Base-by-base conservation (phyloP, 208 protist species). In the Leishmania mexicana region DNA sequence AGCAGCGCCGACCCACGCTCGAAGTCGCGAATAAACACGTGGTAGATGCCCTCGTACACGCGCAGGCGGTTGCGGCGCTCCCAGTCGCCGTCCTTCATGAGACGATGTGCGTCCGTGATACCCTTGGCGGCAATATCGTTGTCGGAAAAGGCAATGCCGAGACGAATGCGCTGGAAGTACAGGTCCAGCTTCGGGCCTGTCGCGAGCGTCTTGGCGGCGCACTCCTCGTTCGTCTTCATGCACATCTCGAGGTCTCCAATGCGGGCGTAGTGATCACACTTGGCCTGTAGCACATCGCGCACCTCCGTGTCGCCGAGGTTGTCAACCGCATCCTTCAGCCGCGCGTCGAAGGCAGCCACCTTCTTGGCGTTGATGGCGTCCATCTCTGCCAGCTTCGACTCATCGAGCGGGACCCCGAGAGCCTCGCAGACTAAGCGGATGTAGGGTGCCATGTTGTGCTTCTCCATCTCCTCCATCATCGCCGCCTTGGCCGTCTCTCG, bases 1-100 rank as follows among this genome's bases (percentile, higher is more conserved):
- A 99, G 95, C 71, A 99, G 86, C 74, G 90, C 85, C 21, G 99
- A 94, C 0, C 98, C 98, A 70, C 93, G 87, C 53, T 93, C 92
- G 85, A 99, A 99, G 82, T 99, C 92, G 47, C 99, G 94, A 53
- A 98, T 94, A 45, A 96, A 96, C 60, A 99, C 90, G 73, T 97
- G 83, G 89, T 99, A 99, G 58, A 98, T 84, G 24, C 96, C 99
- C 87, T 99, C 98, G 87, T 99, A 99, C 38, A 99, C 99, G 91
- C 99, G 99, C 40, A 99, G 96, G 49, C 99, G 93, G 90, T 99
- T 99, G 72, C 98, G 94, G 35, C 99, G 93, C 88, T 99, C 99
- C 99, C 99, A 99, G 86, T 99, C 99, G 68, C 99, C 98, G 42
- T 99, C 98, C 85, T 99, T 95, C 83, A 99, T 98, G 31, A 99